phyloP scores from a whole-genome alignment of 176 grass and related monocot species.

The Themeda triandra region DNA sequence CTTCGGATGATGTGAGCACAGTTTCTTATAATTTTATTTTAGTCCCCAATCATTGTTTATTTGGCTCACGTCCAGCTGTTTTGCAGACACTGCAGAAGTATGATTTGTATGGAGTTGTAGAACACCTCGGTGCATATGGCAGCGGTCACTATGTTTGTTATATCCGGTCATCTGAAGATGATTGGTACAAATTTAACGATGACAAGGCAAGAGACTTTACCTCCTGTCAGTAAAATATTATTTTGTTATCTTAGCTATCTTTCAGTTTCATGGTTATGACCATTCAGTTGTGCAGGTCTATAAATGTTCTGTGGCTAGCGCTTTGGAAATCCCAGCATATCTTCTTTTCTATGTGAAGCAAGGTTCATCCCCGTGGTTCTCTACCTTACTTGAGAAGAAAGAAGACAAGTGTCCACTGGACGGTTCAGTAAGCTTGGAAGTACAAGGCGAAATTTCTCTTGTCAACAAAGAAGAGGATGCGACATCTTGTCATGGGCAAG shows the following conservation, averaged over 20 bases:
- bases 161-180: conserved; percentile 40
- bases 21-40: conserved; percentile 9
- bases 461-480: conserved; percentile 1
- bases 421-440: background rate
- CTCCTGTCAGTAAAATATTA: background rate
- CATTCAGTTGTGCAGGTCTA: conserved; percentile 26
- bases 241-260: background rate
- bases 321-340: conserved; percentile 37
- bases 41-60: background rate
- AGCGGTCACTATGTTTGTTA: conserved; percentile 48
- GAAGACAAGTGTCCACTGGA: background rate
- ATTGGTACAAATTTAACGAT: conserved; percentile 52
- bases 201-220: conserved; percentile 19
- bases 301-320: background rate
- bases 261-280: background rate
- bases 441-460: conserved; percentile 5
- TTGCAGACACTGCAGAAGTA: conserved; percentile 46
- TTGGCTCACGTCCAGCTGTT: background rate
- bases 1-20: conserved; percentile 17
- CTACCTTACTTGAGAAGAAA: conserved; percentile 40
- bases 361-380: conserved; percentile 55
- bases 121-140: conserved; percentile 27
- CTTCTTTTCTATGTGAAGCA: conserved; percentile 62
- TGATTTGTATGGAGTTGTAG: conserved; percentile 56
- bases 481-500: background rate